Percentiles rank a stretch among this genome's conserved stretches.
Conservation (phyloP, 305 asterid genomes). For the Rubia tinctorum region DNA sequence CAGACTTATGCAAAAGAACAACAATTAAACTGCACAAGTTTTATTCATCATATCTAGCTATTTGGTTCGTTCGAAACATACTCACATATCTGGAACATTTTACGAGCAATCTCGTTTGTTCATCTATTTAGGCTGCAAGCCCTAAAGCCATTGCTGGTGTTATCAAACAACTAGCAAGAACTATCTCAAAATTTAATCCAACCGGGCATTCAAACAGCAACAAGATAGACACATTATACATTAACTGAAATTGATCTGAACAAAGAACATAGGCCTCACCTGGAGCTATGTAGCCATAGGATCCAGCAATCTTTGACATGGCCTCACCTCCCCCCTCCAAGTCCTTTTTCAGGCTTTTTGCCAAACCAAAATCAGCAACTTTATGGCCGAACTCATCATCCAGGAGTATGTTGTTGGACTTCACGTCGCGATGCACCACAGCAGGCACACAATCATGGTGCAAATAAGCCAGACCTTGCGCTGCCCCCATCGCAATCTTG, state of each 20-base stretch:
- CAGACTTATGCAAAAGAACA: background rate
- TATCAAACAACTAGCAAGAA: too few species aligned
- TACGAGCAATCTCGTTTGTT: background rate
- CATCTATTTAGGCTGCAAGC: background rate
- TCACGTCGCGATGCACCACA: slow-evolving; percentile 72
- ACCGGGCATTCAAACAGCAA: background rate
- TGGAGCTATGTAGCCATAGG: slow-evolving; percentile 91
- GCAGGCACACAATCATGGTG: slow-evolving; percentile 86
- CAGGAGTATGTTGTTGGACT: slow-evolving; percentile 64
- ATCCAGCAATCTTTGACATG: slow-evolving; percentile 78
- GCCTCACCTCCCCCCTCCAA: slow-evolving; percentile 36
- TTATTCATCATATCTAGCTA: background rate
- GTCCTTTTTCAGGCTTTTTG: slow-evolving; percentile 46
- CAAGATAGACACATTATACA: background rate
- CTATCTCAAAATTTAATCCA: slow-evolving; percentile 4
- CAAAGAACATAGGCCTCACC: slow-evolving; percentile 34
- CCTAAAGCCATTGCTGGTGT: too few species aligned
- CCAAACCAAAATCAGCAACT: slow-evolving; percentile 82
- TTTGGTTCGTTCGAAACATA: too few species aligned
- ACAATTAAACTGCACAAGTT: background rate
- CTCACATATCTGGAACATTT: background rate
- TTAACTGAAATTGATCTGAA: background rate
- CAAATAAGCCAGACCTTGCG: slow-evolving; percentile 81
- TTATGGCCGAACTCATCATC: slow-evolving; percentile 63
- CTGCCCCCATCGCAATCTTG: slow-evolving; percentile 63